Evolutionary conservation across 2,329 filamentous ascomycete genomes (phyloP), one percentile per base, ranked within the genome.

Genomic region (Dryadomyces quercivorus): DNA sequence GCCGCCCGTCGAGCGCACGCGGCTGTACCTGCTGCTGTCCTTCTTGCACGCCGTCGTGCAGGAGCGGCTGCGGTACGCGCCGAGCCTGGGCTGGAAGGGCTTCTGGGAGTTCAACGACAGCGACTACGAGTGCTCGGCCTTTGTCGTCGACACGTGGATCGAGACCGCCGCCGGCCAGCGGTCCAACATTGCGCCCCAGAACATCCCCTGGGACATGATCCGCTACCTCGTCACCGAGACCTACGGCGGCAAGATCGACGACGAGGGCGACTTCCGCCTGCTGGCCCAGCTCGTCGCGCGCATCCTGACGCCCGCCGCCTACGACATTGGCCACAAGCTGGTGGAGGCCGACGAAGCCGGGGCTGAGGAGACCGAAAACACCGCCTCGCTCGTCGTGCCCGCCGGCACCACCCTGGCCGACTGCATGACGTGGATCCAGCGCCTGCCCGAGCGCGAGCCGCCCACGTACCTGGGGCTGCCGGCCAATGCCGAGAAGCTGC

Each of bases 21-120:
- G 94, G 59, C 73, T 98, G 52, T 97, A 98, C 65, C 77, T 98
- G 50, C 75, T 98, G 50, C 78, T 98, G 42, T 93, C 87, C 3
- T 97, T 98, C 78, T 67, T 98, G 62, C 93, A 98, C 66, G 94
- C 93, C 7, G 91, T 98, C 42, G 84, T 96, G 12, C 93, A 98
- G 69, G 93, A 98, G 69, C 80, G 94, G 62, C 75, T 98, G 59
- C 86, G 93, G 59, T 98, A 98, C 67, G 91, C 92, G 22, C 94
- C 93, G 0, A 92, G 80, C 55, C 75, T 98, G 54, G 93, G 93
- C 57, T 98, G 93, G 93, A 96, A 95, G 74, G 89, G 90, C 53
- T 95, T 96, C 77, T 98, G 94, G 93, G 94, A 98, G 70, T 98
- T 98, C 70, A 98, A 98, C 67, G 94, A 98, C 70, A 95, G 91